Conservation (phyloP, 2,329 filamentous ascomycete species). For the Sporothrix schenckii region DNA sequence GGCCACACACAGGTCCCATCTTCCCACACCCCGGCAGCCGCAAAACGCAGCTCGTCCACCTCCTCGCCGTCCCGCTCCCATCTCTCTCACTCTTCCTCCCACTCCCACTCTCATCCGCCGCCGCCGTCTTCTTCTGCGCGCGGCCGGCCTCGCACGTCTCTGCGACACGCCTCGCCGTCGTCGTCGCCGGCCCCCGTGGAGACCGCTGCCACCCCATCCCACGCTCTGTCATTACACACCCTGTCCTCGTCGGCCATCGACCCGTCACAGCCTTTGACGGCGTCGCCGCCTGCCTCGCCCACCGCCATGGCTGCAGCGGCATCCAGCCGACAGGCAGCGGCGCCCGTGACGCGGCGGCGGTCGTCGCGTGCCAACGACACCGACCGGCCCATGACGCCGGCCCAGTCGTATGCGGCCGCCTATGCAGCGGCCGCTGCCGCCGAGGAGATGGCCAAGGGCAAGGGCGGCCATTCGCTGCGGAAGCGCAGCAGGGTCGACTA, state of each 20-base stretch:
- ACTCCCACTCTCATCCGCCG: background rate
- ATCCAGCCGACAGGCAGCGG: background rate
- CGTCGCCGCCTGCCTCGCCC: conserved; percentile 43
- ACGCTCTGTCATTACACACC: conserved; percentile 1
- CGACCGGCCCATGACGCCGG: conserved; percentile 39
- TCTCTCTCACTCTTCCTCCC: background rate
- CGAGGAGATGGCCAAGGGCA: conserved; percentile 57
- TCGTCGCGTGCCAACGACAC: conserved; percentile 48
- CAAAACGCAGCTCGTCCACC: background rate
- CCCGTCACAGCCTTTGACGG: conserved; percentile 45
- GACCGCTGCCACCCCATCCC: background rate
- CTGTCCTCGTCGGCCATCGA: background rate
- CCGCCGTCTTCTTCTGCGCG: background rate
- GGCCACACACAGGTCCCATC: background rate
- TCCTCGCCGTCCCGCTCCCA: background rate
- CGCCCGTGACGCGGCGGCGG: conserved; percentile 46
- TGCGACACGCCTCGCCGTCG: conserved; percentile 26
- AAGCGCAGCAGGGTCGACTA: conserved; percentile 62
- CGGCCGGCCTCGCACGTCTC: conserved; percentile 30
- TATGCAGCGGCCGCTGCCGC: conserved; percentile 45
- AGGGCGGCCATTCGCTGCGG: conserved; percentile 60
- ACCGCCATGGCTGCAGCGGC: conserved; percentile 35
- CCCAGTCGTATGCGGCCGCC: conserved; percentile 48
- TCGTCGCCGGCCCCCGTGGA: background rate
- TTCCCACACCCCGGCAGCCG: background rate